Conservation (phyloP, 2,329 filamentous ascomycete genomes). For the Beauveria asiatica region DNA sequence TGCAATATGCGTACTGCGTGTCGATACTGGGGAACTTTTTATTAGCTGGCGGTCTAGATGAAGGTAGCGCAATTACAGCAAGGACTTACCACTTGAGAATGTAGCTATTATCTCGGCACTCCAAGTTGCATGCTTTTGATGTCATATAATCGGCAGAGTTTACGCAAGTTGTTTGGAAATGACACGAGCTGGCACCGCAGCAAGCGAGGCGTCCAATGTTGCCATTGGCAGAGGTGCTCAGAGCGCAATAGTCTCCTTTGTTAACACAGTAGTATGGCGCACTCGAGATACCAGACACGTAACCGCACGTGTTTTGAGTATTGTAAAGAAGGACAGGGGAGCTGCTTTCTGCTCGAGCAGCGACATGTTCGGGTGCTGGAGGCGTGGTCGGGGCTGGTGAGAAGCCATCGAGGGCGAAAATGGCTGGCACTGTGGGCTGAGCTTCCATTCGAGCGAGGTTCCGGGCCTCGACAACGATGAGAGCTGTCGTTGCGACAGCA, state of each 20-base stretch:
- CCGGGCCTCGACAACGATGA: not conserved
- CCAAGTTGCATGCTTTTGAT: slow-evolving; percentile 30
- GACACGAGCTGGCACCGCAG: slow-evolving; percentile 28
- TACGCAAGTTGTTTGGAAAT: slow-evolving; percentile 29
- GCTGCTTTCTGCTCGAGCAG: slow-evolving; percentile 23
- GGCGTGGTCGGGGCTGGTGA: slow-evolving; percentile 3
- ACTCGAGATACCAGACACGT: slow-evolving; percentile 31
- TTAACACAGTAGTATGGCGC: slow-evolving; percentile 31
- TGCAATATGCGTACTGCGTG: slow-evolving; percentile 30
- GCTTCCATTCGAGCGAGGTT: slow-evolving; percentile 2
- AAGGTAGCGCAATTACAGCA: not conserved
- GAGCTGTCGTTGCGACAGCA: not conserved
- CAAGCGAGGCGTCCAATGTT: slow-evolving; percentile 33
- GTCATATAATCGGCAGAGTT: slow-evolving; percentile 27
- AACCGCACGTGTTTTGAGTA: slow-evolving; percentile 44
- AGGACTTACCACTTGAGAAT: slow-evolving; percentile 38
- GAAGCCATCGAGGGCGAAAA: slow-evolving; percentile 9
- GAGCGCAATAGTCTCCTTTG: slow-evolving; percentile 27
- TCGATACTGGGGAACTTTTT: slow-evolving; percentile 25
- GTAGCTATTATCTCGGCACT: slow-evolving; percentile 30
- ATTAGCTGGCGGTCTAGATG: slow-evolving; percentile 14
- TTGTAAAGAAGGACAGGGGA: slow-evolving; percentile 29
- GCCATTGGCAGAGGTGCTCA: slow-evolving; percentile 25
- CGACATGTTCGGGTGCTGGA: slow-evolving; percentile 23
- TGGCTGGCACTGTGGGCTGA: slow-evolving; percentile 2